Evolutionary conservation across 2,329 filamentous ascomycete genomes (phyloP).

Genomic region (Diaporthe batatas): DNA sequence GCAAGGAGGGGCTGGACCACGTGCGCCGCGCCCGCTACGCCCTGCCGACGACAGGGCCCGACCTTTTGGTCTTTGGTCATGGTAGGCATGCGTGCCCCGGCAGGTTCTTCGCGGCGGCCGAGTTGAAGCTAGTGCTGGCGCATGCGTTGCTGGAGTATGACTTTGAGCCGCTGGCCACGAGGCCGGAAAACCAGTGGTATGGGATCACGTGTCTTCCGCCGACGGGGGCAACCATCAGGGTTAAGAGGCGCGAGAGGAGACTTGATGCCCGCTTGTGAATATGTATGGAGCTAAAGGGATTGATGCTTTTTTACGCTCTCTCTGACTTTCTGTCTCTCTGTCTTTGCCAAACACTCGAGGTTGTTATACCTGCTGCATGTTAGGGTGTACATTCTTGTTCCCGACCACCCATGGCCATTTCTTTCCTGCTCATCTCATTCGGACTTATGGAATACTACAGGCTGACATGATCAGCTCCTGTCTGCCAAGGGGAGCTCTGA

Average conservation of each 20-base stretch:
- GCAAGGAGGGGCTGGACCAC: not conserved
- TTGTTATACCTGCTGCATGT: no score
- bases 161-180: constrained; percentile 36
- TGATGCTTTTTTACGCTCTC: no score
- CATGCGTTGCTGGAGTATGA: constrained; percentile 49
- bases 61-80: constrained; percentile 52
- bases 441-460: no score
- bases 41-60: not conserved
- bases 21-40: not conserved
- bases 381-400: no score
- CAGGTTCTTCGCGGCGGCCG: constrained; percentile 53
- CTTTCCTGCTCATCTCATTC: no score
- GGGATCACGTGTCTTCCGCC: not conserved
- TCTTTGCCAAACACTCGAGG: no score
- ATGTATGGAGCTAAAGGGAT: no score
- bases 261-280: no score
- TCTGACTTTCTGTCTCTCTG: no score
- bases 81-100: constrained; percentile 57
- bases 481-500: no score
- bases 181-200: constrained; percentile 1
- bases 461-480: no score
- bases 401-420: no score
- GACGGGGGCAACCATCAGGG: not conserved
- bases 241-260: not conserved
- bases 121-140: constrained; percentile 53